Evolutionary conservation across 2,329 filamentous ascomycete species (phyloP), one percentile per base, ranked within the genome.

Genomic region (Fusarium staphyleae): DNA sequence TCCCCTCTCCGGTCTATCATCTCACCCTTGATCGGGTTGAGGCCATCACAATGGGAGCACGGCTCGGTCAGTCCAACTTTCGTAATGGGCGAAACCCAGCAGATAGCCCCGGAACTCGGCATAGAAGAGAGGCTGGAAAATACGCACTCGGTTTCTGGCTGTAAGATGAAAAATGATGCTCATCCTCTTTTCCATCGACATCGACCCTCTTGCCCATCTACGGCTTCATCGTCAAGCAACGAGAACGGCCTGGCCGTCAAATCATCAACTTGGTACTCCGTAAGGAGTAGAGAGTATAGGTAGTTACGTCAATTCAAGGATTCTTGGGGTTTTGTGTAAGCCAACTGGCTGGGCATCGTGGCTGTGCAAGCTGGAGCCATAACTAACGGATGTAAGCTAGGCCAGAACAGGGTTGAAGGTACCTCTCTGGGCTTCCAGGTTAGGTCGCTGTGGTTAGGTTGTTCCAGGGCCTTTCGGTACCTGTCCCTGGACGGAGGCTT

Each of bases 221-320:
- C 28, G 57, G 28, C 35, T 50, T 37, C 34, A 50, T 33, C 52
- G 41, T 45, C 55, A 32, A 54, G 60, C 57, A 55, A 59, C 29
- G 60, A 62, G 55, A 46, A 46, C 60, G 60, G 59, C 32, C 48
- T 57, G 22, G 19, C 44, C 60, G 60, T 55, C 60, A 62, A 62
- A 51, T 60, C 34, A 28, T 39, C 45, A 53, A 63, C 60, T 62
- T 62, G 59, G 60, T 51, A 57, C n/a, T n/a, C n/a, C n/a, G n/a
- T n/a, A n/a, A n/a, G n/a, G n/a, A n/a, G n/a, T n/a, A n/a, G n/a
- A n/a, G n/a, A n/a, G n/a, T n/a, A n/a, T n/a, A n/a, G n/a, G n/a
- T n/a, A n/a, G n/a, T n/a, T 51, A 60, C 53, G 47, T 50, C 32
- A 26, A 50, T 18, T 37, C 47, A 24, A 36, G 47, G 28, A 53